Evolutionary conservation across 495 filamentous ascomycete species (phyloP), one percentile per base, ranked within the genome.

Genomic region (Penicillium arizonense): DNA sequence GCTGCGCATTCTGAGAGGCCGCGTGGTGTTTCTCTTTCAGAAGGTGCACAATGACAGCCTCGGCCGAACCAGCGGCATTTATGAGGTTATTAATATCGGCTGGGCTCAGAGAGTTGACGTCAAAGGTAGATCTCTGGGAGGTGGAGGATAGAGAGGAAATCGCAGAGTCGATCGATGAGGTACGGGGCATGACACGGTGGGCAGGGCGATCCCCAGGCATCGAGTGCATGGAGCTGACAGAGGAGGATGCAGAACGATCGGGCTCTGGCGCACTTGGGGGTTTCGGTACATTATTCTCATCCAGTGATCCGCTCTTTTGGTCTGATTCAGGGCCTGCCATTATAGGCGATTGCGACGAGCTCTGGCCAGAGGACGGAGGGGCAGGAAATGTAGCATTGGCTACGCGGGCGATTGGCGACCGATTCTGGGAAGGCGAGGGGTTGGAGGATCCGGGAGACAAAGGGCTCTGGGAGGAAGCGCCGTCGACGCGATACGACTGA

Each of bases 111-210:
- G 66, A 55, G 43, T 61, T 75, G 24, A 68, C 69, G 62, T 90
- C 88, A 47, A 84, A 80, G 4, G 85, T 80, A 12, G 75, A 75
- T 60, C 86, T 89, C 40, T 85, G 82, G 6, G 78, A 75, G 13
- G 77, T 79, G n/a, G 86, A 83, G 7, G 91, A 96, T 37, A 91
- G 78, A 5, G 89, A 87, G 1, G 93, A 97, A 23, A 96, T 89
- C 1, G 91, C 89, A 7, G 94, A 96, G 63, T 97, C 94, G 59
- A 97, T 97, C 33, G 94, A 98, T 2, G 90, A 90, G 42, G 87
- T 97, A 55, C 93, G 85, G 48, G 87, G 84, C 59, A 82, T 75
- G 43, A 73, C 65, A 33, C 83, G 76, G 40, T 69, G 62, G 5
- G 62, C 64, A 44, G 66, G 54, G 40, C 69, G 71, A 36, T 72